Evolutionary conservation across 2,329 filamentous ascomycete genomes (phyloP), one percentile per base, ranked within the genome.

Genomic region (Colletotrichum sansevieriae): DNA sequence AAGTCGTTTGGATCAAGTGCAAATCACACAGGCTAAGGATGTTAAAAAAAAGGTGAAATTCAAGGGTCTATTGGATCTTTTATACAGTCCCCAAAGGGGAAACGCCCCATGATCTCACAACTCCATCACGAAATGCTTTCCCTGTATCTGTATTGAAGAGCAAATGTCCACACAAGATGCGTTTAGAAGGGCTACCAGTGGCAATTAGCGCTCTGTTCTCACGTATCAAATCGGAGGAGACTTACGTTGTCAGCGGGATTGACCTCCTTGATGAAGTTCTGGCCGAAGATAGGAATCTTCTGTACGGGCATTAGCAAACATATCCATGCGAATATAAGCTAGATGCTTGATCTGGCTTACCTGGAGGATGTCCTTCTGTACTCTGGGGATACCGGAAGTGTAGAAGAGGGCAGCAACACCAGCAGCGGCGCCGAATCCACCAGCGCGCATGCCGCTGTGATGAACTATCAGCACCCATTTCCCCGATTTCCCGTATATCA

Each of bases 211-310:
- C 22, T 1, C 3, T 10, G 12, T 9, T 6, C 13, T n/a, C 7
- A 2, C 3, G 29, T 9, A 15, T 20, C 15, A 29, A 8, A 12
- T 1, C 18, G 29, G 35, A 13, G 6, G 18, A 29, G 11, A 84
- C 87, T 82, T 74, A 90, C 88, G 81, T 89, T 90, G 81, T 91
- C 88, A 69, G 88, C 86, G 68, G 88, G 81, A 73, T 87, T 84
- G 73, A 87, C 74, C 76, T 88, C 81, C 77, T 85, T 84, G 74
- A 82, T 74, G 77, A 84, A 90, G 79, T 83, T 80, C 56, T 74
- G 70, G 72, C 83, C 83, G 68, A 90, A 71, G 73, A 87, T 70
- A 72, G 88, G 88, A 20, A 90, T 71, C 78, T 88, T 87, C 86
- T 89, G 71, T 22, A 51, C 33, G 18, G 25, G 25, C 2, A 20